These are phyloP conservation scores for Chrysopogon serrulatus DNA, from an alignment of 176 grass and related monocot genomes.

Conservation along the genomic window DNA sequence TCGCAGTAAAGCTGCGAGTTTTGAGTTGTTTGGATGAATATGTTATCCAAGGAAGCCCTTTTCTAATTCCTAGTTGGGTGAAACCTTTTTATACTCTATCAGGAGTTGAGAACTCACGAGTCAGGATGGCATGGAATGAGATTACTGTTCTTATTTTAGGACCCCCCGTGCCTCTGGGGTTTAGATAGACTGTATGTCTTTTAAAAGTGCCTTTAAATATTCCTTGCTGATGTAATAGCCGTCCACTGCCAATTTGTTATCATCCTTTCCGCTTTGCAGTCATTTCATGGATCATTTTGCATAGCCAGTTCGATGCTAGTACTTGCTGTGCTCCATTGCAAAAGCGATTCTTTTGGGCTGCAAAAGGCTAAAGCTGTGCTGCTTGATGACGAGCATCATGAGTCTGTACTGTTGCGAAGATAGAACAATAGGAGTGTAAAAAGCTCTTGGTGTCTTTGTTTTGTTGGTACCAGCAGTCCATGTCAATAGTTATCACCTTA, in stretches of 20 bases:
- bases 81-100: slow-evolving; percentile 32
- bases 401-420: slow-evolving; percentile 11
- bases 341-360: slow-evolving; percentile 25
- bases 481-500: neutral
- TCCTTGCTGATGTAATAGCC: slow-evolving; percentile 49
- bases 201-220: slow-evolving; percentile 68
- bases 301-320: slow-evolving; percentile 39
- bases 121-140: slow-evolving; percentile 12
- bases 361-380: slow-evolving; percentile 33
- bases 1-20: slow-evolving; percentile 19
- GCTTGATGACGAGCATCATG: slow-evolving; percentile 39
- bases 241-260: slow-evolving; percentile 44
- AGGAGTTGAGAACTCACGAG: neutral
- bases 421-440: slow-evolving; percentile 4
- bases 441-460: neutral
- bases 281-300: slow-evolving; percentile 28
- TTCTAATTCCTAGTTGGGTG: slow-evolving; percentile 16
- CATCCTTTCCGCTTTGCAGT: slow-evolving; percentile 35
- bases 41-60: slow-evolving; percentile 20
- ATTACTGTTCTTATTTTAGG: slow-evolving; percentile 54
- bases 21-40: slow-evolving; percentile 14
- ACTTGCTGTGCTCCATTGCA: slow-evolving; percentile 20
- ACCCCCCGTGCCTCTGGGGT: slow-evolving; percentile 34
- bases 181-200: slow-evolving; percentile 39
- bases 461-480: neutral